Evolutionary conservation across 2,329 filamentous ascomycete species (phyloP).

Genomic region (Berkeleyomyces rouxiae): DNA sequence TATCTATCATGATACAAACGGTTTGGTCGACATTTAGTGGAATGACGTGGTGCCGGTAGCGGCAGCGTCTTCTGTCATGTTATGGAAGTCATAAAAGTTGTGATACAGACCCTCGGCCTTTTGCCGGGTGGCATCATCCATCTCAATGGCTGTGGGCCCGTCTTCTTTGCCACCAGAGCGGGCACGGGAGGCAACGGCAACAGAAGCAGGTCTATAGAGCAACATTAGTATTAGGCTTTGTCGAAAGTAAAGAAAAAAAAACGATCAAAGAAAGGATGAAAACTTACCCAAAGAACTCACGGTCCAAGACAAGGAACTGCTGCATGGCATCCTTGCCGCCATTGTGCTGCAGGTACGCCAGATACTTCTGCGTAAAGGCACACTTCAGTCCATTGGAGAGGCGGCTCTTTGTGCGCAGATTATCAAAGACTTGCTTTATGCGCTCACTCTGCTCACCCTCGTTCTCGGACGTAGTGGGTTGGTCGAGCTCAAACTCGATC

Average conservation of each 20-base stretch:
- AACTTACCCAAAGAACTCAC: constrained; percentile 71
- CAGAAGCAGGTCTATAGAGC: constrained; percentile 27
- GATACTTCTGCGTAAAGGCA: constrained; percentile 61
- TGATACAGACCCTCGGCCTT: constrained; percentile 36
- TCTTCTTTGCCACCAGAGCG: constrained; percentile 30
- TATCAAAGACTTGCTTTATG: constrained; percentile 66
- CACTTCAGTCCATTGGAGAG: constrained; percentile 52
- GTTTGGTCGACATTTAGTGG: constrained; percentile 22
- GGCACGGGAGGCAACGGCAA: constrained; percentile 26
- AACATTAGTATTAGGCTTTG: constrained; percentile 6
- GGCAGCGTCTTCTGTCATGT: constrained; percentile 26
- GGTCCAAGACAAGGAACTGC: constrained; percentile 68
- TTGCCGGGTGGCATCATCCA: constrained; percentile 33
- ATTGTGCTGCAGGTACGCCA: constrained; percentile 67
- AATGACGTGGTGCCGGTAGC: constrained; percentile 36
- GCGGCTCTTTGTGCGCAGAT: constrained; percentile 55
- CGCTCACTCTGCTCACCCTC: constrained; percentile 51
- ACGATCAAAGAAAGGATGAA: neutral
- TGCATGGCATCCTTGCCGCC: constrained; percentile 73
- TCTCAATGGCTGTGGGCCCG: constrained; percentile 24
- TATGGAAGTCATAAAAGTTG: constrained; percentile 36
- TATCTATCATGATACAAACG: neutral
- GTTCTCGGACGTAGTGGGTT: constrained; percentile 49
- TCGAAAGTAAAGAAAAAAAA: neutral
- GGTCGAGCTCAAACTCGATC: constrained; percentile 74